Evolutionary conservation across 345 rosid genomes (phyloP).

Genomic region (Dipteronia dyeriana): DNA sequence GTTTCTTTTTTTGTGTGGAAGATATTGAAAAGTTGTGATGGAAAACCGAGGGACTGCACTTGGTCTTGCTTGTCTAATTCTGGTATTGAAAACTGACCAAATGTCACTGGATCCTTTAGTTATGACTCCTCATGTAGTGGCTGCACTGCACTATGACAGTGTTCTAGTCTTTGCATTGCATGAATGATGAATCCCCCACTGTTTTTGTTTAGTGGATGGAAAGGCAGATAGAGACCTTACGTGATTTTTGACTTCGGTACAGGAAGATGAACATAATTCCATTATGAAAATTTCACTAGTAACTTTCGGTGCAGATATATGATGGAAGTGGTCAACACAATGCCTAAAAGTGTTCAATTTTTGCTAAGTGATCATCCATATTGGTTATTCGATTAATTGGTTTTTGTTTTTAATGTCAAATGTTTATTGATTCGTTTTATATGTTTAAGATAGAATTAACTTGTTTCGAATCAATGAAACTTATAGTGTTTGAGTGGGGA

Average conservation of each 20-base stretch:
- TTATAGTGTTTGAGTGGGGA: neutral
- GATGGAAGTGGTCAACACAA: neutral
- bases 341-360: neutral
- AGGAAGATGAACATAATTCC: neutral
- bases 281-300: neutral
- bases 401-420: neutral
- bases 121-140: constrained; percentile 4
- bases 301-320: neutral
- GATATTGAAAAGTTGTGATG: neutral
- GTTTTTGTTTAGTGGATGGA: neutral
- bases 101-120: neutral
- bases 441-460: no score
- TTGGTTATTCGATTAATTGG: neutral
- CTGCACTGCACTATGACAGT: neutral
- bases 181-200: constrained; percentile 1
- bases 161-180: neutral
- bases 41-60: neutral
- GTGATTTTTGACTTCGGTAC: constrained; percentile 13
- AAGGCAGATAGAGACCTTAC: neutral
- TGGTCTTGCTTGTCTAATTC: neutral
- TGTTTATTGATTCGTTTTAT: neutral
- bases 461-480: neutral
- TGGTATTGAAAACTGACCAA: neutral
- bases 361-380: neutral
- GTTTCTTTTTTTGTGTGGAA: neutral